Evolutionary conservation across 306 rosid genomes (phyloP), one percentile per base, ranked within the genome.

Genomic region (Spatholobus suberectus): DNA sequence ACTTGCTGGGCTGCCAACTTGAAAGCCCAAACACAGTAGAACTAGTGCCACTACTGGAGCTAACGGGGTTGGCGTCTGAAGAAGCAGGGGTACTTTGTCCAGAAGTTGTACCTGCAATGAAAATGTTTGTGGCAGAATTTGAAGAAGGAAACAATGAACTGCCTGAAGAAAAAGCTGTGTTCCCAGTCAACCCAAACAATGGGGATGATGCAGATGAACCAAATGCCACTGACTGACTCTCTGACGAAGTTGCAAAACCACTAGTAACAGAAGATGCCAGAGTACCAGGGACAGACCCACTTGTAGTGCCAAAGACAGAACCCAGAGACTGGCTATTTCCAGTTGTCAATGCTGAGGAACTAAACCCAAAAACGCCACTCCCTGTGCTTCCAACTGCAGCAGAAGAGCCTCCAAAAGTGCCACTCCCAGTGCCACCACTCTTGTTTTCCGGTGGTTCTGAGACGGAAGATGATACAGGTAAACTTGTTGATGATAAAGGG

Each of bases 1-100:
- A 76, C 63, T 89, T 85, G 73, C 85, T 24, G n/a, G 90, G 66
- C 86, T 85, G 93, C 97, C 94, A 90, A 80, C 79, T 85, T 29
- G 92, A 51, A 75, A 43, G 38, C 49, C 85, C 83, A 84, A 90
- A 88, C 73, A 66, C 8, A 27, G 83, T 62, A 77, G 97, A 54
- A 26, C 82, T 82, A 32, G 89, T 51, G 35, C 90, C 86, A 79
- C 85, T 85, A 74, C 81, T 78, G 49, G 94, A 86, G 87, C 89
- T 77, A 55, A 70, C 68, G 24, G 87, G 55, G 65, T 83, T 92
- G 67, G 84, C 85, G 47, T 73, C 90, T 5, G 83, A 75, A n/a
- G 97, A 79, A 29, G 90, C 86, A 78, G 95, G 59, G 65, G 86
- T 61, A 65, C 84, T 75, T 23, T 83, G 82, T 47, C 89, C 94